Evolutionary conservation across 2,329 filamentous ascomycete genomes (phyloP).

Genomic region (Tolypocladium inflatum): DNA sequence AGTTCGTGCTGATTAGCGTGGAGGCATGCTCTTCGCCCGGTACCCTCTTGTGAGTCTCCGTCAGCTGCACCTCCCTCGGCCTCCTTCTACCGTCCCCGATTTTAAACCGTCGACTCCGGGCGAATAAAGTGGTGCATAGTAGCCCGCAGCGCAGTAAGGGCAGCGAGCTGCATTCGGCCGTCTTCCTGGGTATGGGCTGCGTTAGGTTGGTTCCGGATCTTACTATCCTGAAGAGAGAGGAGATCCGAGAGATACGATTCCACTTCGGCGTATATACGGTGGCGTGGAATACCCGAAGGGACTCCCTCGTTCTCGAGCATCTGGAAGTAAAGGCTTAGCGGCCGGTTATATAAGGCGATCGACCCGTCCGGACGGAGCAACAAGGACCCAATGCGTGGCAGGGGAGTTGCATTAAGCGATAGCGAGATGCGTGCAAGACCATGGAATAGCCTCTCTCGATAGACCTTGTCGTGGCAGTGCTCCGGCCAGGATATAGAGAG

Average conservation of each 20-base stretch:
- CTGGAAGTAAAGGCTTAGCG: constrained; percentile 19
- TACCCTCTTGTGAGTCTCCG: too few relatives aligned
- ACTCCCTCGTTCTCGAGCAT: constrained; percentile 23
- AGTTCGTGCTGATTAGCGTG: too few relatives aligned
- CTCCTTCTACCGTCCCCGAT: too few relatives aligned
- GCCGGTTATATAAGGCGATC: constrained; percentile 21
- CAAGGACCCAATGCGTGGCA: constrained; percentile 23
- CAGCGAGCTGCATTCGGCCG: constrained; percentile 16
- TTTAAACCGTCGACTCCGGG: too few relatives aligned
- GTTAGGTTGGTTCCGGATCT: constrained; percentile 22
- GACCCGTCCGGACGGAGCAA: constrained; percentile 16
- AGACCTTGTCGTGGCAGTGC: constrained; percentile 7
- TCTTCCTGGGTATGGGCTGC: constrained; percentile 16
- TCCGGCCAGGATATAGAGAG: constrained; percentile 1
- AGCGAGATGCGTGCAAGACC: constrained; percentile 15
- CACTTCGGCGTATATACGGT: constrained; percentile 18
- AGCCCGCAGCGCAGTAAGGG: constrained; percentile 16
- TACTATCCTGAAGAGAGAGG: constrained; percentile 22
- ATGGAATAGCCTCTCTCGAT: constrained; percentile 12
- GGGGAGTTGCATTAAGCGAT: constrained; percentile 11
- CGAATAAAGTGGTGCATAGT: constrained; percentile 12
- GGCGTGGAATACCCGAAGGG: constrained; percentile 19
- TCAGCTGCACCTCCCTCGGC: too few relatives aligned
- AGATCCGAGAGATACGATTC: constrained; percentile 20
- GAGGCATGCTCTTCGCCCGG: too few relatives aligned